Conservation (phyloP, 208 protist genomes). For the Leishmania gerbilli region DNA sequence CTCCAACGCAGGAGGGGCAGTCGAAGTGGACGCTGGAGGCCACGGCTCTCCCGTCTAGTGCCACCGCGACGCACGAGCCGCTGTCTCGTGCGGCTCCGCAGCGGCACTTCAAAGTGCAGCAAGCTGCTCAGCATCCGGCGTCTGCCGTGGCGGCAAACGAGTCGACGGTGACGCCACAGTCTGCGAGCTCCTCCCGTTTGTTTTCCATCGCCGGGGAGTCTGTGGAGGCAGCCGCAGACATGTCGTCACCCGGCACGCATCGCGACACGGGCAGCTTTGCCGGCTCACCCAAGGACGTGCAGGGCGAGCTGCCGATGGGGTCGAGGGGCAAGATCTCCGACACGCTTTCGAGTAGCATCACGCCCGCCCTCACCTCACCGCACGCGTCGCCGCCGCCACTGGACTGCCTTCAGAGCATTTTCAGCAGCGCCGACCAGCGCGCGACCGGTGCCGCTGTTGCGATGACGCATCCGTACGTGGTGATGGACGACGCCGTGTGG, state of each 20-base stretch:
- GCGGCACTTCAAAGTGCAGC: background rate
- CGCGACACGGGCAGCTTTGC: background rate
- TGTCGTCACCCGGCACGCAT: background rate
- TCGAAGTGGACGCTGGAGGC: constrained; percentile 7
- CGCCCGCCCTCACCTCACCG: background rate
- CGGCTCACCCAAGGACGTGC: background rate
- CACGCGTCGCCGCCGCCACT: background rate
- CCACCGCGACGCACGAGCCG: background rate
- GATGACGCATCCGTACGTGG: constrained; percentile 32
- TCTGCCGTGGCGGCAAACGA: no score
- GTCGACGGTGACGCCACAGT: background rate
- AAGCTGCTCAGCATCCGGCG: background rate
- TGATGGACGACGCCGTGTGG: constrained; percentile 56
- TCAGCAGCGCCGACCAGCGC: background rate
- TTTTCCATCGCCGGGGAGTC: background rate
- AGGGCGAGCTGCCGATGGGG: background rate
- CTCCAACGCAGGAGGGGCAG: constrained; percentile 3
- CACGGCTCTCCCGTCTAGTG: background rate
- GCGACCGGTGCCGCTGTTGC: background rate
- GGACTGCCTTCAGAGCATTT: background rate
- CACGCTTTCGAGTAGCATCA: background rate
- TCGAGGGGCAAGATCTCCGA: background rate
- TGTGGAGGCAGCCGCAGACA: background rate
- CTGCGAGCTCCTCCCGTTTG: constrained; percentile 6
- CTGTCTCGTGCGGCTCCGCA: background rate